Base-by-base conservation (phyloP, 345 rosid species). In the Salix udensis region DNA sequence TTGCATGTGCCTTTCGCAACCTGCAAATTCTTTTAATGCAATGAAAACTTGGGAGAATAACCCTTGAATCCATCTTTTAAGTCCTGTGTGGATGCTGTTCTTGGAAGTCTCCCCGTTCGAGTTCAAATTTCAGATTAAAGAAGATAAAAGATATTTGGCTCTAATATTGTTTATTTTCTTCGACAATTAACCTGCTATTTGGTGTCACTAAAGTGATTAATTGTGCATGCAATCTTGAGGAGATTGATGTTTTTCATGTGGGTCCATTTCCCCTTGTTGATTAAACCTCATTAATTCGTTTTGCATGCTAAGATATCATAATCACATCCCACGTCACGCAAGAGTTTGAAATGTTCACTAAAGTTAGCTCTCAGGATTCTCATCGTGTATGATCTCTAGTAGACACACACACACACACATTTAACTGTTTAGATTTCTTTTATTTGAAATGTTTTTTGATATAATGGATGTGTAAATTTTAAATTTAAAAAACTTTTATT, bases 1-100 rank as follows among this genome's bases (percentile, higher is more conserved):
- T 70, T 70, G 64, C 42, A 66, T 19, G 15, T 74, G 66, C 67
- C 61, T 72, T 78, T 19, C 23, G 28, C 34, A 30, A 55, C 24
- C 65, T 72, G 76, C 7, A 71, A 62, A 37, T 26, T 44, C 82
- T 78, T 81, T 81, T 66, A 76, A 74, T 73, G 73, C 72, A 70
- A 68, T 50, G 76, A 69, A 74, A 58, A n/a, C 65, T 81, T 66
- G 76, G 78, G 81, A 24, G 62, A 84, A 69, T 48, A 26, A 24
- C 71, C 72, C 76, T 78, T 78, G 52, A 67, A 67, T 64, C 65
- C 19, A 24, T 44, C 77, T 77, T 78, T 81, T 65, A n/a, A 21
- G 16, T 64, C 40, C 28, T 50, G 48, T 67, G 19, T 73, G 21
- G 73, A 75, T 82, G 62, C 69, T 73, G 19, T 70, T 55, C 74